Base-by-base conservation (phyloP, 164 flowering plant genomes). In the Piper betle region DNA sequence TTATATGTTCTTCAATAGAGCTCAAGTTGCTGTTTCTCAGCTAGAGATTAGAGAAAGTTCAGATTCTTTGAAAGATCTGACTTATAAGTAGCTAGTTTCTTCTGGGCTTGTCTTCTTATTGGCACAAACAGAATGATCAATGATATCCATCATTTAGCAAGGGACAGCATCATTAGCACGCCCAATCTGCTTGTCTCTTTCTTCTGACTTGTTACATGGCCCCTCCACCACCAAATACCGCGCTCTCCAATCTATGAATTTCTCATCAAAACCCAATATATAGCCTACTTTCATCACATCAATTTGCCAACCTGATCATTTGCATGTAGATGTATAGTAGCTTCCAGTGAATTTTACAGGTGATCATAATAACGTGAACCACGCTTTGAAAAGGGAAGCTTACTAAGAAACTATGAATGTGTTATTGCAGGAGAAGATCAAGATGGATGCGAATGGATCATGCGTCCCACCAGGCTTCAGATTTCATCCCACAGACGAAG, bases 391-490 rank as follows among this genome's bases (percentile, higher is more conserved):
- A 15, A 6, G 8, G 50, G 8, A 2, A 43, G 12, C 10, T 43
- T 2, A 43, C 50, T 7, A 15, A 15, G 12, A 43, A 15, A 6
- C 12, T 8, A 15, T 43, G 10, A 43, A 43, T 43, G 50, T 43
- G 50, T 8, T 43, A 15, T 15, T 18, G 72, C 68, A 73, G 74
- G 75, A n/a, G n/a, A n/a, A n/a, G n/a, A n/a, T n/a, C n/a, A n/a
- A 8, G 50, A 55, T 71, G 74, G 78, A 88, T 59, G 53, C 79
- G 10, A 70, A 73, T 77, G 96, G 84, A 65, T 81, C 84, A 0
- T 80, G 86, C 60, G 87, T 90, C 37, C 94, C 97, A n/a, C 97
- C 97, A 0, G 97, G 97, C 18, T 90, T 90, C 60, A 76, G 94
- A 46, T 90, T 90, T 61, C 97, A 90, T 71, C 97, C 97, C 0